Base-by-base conservation (phyloP, 2,329 filamentous ascomycete genomes). In the Verticillium zaregamsianum region DNA sequence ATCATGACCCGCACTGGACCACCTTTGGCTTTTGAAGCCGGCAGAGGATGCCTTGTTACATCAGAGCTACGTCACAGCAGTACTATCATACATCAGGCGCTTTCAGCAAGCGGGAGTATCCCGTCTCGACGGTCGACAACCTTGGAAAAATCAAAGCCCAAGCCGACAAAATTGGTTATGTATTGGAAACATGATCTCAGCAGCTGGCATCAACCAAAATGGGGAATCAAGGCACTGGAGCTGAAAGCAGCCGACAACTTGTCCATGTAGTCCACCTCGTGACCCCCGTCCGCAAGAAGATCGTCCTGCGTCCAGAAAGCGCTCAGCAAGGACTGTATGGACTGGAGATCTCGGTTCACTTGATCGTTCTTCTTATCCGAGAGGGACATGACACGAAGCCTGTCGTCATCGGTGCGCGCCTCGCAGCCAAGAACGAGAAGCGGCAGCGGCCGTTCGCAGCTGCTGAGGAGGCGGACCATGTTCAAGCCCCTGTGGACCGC, bases 301-400 rank as follows among this genome's bases (percentile, higher is more conserved):
- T 77, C 74, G 3, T 74, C 67, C 56, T 77, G 74, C 4, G 70
- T 68, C 75, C 74, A 77, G 2, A 73, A 35, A 0, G 68, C 66
- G 40, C 73, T 59, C 0, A 77, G 17, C 3, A 75, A 25, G 0
- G 54, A 35, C 14, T 23, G 14, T 12, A 49, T n/a, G 1, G 45
- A 49, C n/a, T n/a, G 7, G 3, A 49, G 20, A 23, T 49, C 45
- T 25, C 20, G 23, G 11, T 49, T 14, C 2, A 1, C n/a, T 14
- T n/a, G n/a, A n/a, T 23, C n/a, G 0, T 59, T 55, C 7, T 69
- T 66, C 0, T 70, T 70, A 33, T 63, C 70, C 0, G 65, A 23
- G 14, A 77, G 69, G 0, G 68, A 59, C 2, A 71, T 57, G 5
- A 67, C 54, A 0, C 60, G 31, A 6, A 39, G 11, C 1, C 70